phyloP scores from a whole-genome alignment of 1,284 basidiomycete species.

The Trichosporon coremiiforme region DNA sequence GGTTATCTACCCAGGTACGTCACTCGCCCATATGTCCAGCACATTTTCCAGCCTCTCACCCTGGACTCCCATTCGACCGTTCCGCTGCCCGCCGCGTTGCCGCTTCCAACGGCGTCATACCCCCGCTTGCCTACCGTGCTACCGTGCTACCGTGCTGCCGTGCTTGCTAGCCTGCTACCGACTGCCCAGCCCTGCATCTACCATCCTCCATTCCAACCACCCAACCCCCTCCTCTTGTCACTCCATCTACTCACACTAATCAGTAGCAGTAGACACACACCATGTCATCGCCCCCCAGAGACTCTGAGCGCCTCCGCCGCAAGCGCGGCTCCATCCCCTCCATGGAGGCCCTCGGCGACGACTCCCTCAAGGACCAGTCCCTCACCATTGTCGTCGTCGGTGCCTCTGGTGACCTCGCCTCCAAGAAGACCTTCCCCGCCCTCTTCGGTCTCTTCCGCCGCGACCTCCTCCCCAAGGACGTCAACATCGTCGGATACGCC shows the following conservation, averaged over 20 bases:
- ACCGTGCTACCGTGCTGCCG: too few species aligned
- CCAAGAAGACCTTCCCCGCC: slow-evolving; percentile 99
- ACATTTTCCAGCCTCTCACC: slow-evolving; percentile 1
- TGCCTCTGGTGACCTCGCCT: slow-evolving; percentile 95
- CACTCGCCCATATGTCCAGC: not conserved
- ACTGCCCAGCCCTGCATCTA: not conserved
- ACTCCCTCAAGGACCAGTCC: slow-evolving; percentile 76
- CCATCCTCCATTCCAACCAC: not conserved
- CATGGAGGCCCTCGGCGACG: slow-evolving; percentile 72
- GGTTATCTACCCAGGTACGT: slow-evolving; percentile 7
- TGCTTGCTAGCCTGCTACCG: not conserved
- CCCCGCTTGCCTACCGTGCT: slow-evolving; percentile 9
- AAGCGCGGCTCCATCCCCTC: slow-evolving; percentile 68
- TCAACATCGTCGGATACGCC: slow-evolving; percentile 91
- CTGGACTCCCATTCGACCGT: slow-evolving; percentile 7
- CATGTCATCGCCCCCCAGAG: slow-evolving; percentile 16
- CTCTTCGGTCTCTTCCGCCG: slow-evolving; percentile 83
- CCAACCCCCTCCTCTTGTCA: not conserved
- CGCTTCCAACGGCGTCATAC: slow-evolving; percentile 15
- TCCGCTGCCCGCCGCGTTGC: slow-evolving; percentile 10
- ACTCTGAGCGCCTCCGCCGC: slow-evolving; percentile 23
- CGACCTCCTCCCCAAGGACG: slow-evolving; percentile 75
- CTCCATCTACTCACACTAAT: not conserved
- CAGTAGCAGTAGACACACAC: slow-evolving; percentile 1
- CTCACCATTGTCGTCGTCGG: slow-evolving; percentile 83